Evolutionary conservation across 2,329 filamentous ascomycete genomes (phyloP).

Genomic region (Trichophyton simii): DNA sequence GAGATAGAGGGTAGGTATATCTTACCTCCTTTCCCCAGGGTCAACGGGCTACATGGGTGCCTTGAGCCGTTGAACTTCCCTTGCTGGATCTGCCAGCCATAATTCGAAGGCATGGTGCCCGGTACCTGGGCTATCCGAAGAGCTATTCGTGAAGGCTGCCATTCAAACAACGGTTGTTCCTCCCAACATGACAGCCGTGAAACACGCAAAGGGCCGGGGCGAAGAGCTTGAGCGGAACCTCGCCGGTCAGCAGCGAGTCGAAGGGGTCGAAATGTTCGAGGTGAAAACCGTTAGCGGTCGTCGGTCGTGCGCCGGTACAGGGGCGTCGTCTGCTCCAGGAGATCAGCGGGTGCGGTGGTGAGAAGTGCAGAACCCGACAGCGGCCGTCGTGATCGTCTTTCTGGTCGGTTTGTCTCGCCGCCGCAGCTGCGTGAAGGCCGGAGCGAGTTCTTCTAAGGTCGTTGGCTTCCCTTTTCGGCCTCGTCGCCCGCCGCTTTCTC

Average conservation of each 20-base stretch:
- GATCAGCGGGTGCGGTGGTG: not conserved
- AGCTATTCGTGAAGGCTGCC: conserved; percentile 1
- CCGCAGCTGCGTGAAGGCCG: not conserved
- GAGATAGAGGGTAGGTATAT: conserved; percentile 1
- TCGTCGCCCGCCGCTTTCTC: not conserved
- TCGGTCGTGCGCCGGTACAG: not conserved
- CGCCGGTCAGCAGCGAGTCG: not conserved
- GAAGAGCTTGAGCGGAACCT: not conserved
- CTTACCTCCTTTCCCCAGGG: conserved; percentile 4
- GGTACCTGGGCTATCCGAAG: conserved; percentile 4
- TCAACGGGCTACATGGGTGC: not conserved
- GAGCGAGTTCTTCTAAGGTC: not conserved
- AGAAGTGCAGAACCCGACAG: not conserved
- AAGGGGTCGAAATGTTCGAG: not conserved
- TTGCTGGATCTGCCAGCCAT: conserved; percentile 4
- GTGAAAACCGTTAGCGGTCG: not conserved
- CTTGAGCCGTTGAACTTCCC: not conserved
- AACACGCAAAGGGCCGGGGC: not conserved
- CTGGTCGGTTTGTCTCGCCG: not conserved
- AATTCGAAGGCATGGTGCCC: conserved; percentile 8
- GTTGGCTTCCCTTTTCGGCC: conserved; percentile 2
- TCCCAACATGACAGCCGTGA: not conserved
- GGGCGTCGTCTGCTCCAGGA: not conserved
- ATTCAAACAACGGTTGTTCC: conserved; percentile 4
- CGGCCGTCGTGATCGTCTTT: not conserved